These are phyloP conservation scores for Kwoniella botswanensis DNA, from an alignment of 768 basidiomycete species.

Conservation along the genomic window DNA sequence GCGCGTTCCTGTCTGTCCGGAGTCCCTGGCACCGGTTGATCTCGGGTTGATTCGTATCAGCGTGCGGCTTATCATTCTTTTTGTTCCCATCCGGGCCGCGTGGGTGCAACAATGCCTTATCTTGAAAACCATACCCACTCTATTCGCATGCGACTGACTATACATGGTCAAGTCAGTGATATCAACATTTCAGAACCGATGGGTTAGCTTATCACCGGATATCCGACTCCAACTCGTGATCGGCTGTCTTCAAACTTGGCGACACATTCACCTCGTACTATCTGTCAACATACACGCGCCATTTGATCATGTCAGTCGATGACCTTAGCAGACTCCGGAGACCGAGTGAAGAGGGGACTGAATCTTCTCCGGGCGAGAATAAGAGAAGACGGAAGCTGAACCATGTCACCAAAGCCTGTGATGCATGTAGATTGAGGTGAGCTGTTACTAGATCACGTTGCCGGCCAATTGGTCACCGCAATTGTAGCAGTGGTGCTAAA, in stretches of 20 bases:
- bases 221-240: neutral
- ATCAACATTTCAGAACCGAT: too few relatives aligned
- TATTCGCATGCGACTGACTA: too few relatives aligned
- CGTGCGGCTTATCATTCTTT: too few relatives aligned
- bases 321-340: too few relatives aligned
- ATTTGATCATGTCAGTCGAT: neutral
- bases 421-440: slow-evolving; percentile 12
- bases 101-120: too few relatives aligned
- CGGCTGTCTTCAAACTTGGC: neutral
- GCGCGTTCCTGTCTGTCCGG: neutral
- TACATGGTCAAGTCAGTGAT: too few relatives aligned
- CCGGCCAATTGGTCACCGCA: neutral
- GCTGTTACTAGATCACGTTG: neutral
- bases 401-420: slow-evolving; percentile 13
- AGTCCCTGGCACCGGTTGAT: neutral
- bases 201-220: neutral
- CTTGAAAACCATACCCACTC: too few relatives aligned
- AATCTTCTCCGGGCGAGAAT: neutral
- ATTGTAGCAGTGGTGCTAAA: neutral
- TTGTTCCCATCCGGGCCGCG: too few relatives aligned
- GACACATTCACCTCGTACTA: neutral
- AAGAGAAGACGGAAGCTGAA: slow-evolving; percentile 10
- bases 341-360: neutral
- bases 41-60: too few relatives aligned
- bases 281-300: neutral